phyloP scores from a whole-genome alignment of 1,284 basidiomycete species.

The Marasmius fiardii region DNA sequence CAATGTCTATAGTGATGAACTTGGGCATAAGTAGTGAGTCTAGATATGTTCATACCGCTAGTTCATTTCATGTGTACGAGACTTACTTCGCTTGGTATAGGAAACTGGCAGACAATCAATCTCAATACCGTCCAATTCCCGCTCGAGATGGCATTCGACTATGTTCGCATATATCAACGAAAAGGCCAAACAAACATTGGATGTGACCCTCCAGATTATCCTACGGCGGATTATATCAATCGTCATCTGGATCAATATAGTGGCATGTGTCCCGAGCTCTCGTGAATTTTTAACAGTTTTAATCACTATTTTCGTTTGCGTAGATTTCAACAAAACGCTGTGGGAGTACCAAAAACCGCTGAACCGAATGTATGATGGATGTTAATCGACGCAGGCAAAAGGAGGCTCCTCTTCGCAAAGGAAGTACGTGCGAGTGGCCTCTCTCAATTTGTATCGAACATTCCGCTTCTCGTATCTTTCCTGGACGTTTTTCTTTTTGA shows the following conservation, averaged over 20 bases:
- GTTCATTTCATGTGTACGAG: too few species aligned
- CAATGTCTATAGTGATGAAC: constrained; percentile 65
- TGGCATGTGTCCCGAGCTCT: constrained; percentile 28
- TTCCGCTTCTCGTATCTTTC: too few species aligned
- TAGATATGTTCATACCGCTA: constrained; percentile 6
- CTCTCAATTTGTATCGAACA: too few species aligned
- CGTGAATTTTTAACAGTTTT: neutral
- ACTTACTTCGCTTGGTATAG: too few species aligned
- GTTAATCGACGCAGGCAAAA: too few species aligned
- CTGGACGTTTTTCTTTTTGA: too few species aligned
- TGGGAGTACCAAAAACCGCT: constrained; percentile 1
- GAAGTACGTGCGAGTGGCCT: neutral
- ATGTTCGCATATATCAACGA: constrained; percentile 70
- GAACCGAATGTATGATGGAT: neutral
- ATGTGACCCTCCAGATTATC: constrained; percentile 55
- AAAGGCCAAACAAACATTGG: constrained; percentile 46
- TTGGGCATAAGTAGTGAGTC: constrained; percentile 62
- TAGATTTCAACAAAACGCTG: neutral
- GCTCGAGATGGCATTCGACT: constrained; percentile 63
- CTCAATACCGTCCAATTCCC: constrained; percentile 58
- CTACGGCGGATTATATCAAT: constrained; percentile 65
- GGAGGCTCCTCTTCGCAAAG: neutral
- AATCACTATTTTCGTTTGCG: too few species aligned
- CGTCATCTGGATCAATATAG: constrained; percentile 43
- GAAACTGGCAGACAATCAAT: constrained; percentile 46